phyloP scores from a whole-genome alignment of 306 rosid species.

The Acmispon strigosus region DNA sequence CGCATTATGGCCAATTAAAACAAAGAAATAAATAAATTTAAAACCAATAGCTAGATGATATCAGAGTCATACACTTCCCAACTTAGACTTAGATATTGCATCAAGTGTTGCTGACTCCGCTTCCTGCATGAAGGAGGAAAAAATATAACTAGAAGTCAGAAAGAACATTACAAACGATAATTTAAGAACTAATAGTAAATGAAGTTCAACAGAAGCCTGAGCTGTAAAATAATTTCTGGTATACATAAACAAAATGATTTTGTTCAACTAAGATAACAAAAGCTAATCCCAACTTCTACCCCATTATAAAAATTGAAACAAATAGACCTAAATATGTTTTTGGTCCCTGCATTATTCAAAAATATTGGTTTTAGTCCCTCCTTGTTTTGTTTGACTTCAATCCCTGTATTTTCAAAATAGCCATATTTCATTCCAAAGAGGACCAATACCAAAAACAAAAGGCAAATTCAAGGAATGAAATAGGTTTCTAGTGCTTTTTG shows the following conservation, averaged over 20 bases:
- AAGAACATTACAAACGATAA: neutral
- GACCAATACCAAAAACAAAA: no score
- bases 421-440: no score
- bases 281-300: neutral
- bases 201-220: neutral
- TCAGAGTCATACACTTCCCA: constrained; percentile 62
- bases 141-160: constrained; percentile 3
- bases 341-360: no score
- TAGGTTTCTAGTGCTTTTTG: no score
- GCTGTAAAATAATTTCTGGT: neutral
- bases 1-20: neutral
- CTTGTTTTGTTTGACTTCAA: no score
- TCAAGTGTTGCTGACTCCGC: constrained; percentile 91
- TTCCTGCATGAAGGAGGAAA: constrained; percentile 47
- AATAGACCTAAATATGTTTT: neutral
- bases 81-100: constrained; percentile 87
- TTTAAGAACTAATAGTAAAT: neutral
- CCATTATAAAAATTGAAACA: neutral
- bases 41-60: constrained; percentile 17
- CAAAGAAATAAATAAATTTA: constrained; percentile 7
- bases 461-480: no score
- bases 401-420: no score
- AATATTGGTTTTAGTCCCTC: no score
- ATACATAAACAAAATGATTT: neutral
- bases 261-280: neutral